These are phyloP conservation scores for Vinca minor DNA, from an alignment of 257 asterid genomes.

Conservation along the genomic window DNA sequence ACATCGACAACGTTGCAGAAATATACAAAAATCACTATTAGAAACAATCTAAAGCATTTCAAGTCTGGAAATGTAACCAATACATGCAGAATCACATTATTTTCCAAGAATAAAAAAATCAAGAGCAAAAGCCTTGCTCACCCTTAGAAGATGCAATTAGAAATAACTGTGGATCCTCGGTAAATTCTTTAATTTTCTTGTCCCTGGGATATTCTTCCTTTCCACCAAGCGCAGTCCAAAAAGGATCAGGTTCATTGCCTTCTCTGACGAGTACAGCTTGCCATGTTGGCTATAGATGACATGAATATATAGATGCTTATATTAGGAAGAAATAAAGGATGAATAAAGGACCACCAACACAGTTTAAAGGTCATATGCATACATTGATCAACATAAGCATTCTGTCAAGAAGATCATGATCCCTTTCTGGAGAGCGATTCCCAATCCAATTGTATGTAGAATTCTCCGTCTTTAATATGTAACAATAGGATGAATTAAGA, in stretches of 20 bases:
- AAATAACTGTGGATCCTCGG: conserved; percentile 67
- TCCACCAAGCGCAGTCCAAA: conserved; percentile 67
- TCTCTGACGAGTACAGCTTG: conserved; percentile 66
- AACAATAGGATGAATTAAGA: conserved; percentile 65
- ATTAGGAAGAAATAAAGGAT: conserved; percentile 15
- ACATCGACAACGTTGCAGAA: conserved; percentile 10
- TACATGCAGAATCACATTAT: conserved; percentile 11
- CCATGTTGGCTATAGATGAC: conserved; percentile 50
- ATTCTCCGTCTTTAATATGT: conserved; percentile 54
- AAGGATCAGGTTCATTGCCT: conserved; percentile 68
- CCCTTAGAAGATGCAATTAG: conserved; percentile 43
- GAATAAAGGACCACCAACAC: conserved; percentile 2
- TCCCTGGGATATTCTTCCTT: conserved; percentile 53
- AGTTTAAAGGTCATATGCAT: conserved; percentile 6
- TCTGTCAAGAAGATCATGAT: conserved; percentile 78
- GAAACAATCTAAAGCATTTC: conserved; percentile 14
- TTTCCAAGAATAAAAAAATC: conserved; percentile 9
- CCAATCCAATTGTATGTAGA: conserved; percentile 65
- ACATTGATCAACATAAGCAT: conserved; percentile 66
- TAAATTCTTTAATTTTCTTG: conserved; percentile 43
- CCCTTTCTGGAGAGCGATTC: conserved; percentile 48
- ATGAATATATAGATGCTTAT: neutral
- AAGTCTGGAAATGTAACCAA: conserved; percentile 14
- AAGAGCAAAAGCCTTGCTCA: conserved; percentile 16
- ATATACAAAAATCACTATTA: conserved; percentile 22